phyloP scores from a whole-genome alignment of 2,329 filamentous ascomycete species.

The Diplodia seriata region DNA sequence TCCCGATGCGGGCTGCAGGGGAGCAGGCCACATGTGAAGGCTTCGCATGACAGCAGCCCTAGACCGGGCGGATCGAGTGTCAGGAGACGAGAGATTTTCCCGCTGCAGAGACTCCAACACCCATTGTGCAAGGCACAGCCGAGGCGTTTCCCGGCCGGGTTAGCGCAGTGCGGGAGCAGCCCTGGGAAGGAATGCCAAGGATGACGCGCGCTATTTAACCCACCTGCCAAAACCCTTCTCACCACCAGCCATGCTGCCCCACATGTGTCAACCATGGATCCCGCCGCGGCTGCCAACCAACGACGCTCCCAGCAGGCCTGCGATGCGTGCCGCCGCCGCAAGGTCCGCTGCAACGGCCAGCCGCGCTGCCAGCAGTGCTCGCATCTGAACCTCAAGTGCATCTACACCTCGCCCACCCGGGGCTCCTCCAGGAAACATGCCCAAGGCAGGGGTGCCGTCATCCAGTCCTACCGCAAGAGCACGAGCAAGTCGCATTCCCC shows the following conservation, averaged over 20 bases:
- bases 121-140: conserved; percentile 24
- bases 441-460: conserved; percentile 76
- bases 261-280: conserved; percentile 23
- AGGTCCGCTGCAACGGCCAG: conserved; percentile 75
- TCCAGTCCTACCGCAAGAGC: conserved; percentile 69
- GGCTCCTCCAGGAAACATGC: conserved; percentile 80
- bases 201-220: conserved; percentile 30
- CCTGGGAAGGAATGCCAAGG: conserved; percentile 9
- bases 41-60: neutral
- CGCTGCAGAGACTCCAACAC: neutral
- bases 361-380: conserved; percentile 75
- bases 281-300: conserved; percentile 9
- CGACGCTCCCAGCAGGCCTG: conserved; percentile 60
- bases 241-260: conserved; percentile 5
- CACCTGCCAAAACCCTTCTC: neutral
- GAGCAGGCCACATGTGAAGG: neutral
- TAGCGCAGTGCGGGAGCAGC: neutral
- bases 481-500: conserved; percentile 4
- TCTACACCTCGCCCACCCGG: conserved; percentile 76
- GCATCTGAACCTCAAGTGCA: conserved; percentile 71
- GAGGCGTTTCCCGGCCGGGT: conserved; percentile 3
- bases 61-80: conserved; percentile 4
- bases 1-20: conserved; percentile 3
- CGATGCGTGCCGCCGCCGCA: conserved; percentile 76
- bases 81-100: conserved; percentile 15